These are phyloP conservation scores for Coprinopsis sp. DNA, from an alignment of 768 basidiomycete species.

Conservation along the genomic window DNA sequence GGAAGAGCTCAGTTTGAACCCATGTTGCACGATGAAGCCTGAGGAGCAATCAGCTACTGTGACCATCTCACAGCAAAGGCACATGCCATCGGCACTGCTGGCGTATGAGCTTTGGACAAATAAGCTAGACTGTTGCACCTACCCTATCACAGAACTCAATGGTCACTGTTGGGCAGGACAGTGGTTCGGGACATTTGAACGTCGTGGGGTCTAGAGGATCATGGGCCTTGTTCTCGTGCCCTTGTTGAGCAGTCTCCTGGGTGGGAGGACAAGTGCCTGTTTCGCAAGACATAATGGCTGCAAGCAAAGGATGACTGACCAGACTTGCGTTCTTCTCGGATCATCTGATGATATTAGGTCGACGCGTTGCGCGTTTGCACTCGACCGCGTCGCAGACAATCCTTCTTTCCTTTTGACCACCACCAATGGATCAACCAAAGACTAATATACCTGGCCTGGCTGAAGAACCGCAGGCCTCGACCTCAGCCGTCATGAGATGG, in stretches of 20 bases:
- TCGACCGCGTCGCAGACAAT: conserved; percentile 1
- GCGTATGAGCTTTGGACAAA: not conserved
- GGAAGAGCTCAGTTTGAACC: conserved; percentile 87
- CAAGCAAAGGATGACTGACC: too few relatives aligned
- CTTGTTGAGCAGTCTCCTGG: not conserved
- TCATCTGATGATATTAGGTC: too few relatives aligned
- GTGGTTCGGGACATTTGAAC: conserved; percentile 51
- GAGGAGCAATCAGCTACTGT: conserved; percentile 3
- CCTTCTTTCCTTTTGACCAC: not conserved
- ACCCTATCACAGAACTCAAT: conserved; percentile 92
- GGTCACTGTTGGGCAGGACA: conserved; percentile 48
- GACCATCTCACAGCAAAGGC: not conserved
- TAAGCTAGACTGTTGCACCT: conserved; percentile 4
- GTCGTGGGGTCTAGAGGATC: conserved; percentile 40
- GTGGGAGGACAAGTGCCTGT: not conserved
- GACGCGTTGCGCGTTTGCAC: conserved; percentile 8
- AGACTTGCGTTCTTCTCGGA: too few relatives aligned
- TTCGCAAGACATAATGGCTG: conserved; percentile 11
- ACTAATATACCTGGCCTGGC: not conserved
- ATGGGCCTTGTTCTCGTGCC: not conserved
- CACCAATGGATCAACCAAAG: not conserved
- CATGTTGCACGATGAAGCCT: conserved; percentile 93
- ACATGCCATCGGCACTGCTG: conserved; percentile 75
- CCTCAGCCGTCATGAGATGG: conserved; percentile 37
- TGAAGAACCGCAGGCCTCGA: not conserved